Base-by-base conservation (phyloP, 768 basidiomycete species). In the Pleurotus djamor region DNA sequence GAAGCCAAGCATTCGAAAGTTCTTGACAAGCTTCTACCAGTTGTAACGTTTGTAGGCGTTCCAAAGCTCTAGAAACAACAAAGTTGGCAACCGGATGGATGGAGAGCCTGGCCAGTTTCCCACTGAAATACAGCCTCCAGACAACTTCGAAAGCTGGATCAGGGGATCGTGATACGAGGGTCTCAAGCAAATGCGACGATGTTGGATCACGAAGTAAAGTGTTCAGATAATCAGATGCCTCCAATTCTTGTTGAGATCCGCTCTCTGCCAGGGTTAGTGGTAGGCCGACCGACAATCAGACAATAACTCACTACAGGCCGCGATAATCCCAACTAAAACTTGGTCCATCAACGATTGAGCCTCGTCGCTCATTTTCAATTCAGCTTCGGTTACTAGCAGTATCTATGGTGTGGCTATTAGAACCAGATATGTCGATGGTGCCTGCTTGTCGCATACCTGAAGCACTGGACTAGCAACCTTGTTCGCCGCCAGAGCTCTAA, bases 11-110 rank as follows among this genome's bases (percentile, higher is more conserved):
- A 37, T 71, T 76, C 48, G 76, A 71, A 36, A 95, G 75, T 66
- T 94, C 92, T n/a, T 71, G 65, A 48, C 87, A 79, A 13, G 84
- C 77, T 4, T 73, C 76, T 1, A 70, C 69, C 36, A 98, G 68
- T 61, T 90, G 84, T 4, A 74, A 72, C 14, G 72, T 76, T n/a
- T 81, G 76, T 10, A 87, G 69, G 48, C 92, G 78, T 52, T 84
- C 84, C 32, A 96, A 63, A 0, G 88, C 91, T 69, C 86, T 89
- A 0, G 95, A 89, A 4, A 95, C 79, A 17, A 98, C 95, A 66
- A 94, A 99, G 68, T 98, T 99, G 10, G 92, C 94, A 2, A 96
- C 91, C 2, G 96, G 94, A 71, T 99, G 96, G 16, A 81, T 76
- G 14, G 90, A 87, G 33, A 97, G 76, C 59, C 88, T 83, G 3